Conservation (phyloP, 83 land plant genomes). For the Isoetes engelmannii region DNA sequence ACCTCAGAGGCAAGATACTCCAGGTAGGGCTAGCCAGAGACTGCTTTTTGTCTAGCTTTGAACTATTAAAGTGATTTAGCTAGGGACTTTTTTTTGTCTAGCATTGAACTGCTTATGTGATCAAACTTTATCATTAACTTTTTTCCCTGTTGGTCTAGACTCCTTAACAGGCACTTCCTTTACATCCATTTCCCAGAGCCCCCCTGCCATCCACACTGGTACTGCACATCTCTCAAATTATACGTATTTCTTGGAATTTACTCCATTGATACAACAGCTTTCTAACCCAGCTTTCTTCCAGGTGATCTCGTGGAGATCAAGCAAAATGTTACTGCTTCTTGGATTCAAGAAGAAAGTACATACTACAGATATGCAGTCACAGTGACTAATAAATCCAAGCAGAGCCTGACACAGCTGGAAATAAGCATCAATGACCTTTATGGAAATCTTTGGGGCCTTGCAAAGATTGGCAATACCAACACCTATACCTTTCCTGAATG, state of each 20-base stretch:
- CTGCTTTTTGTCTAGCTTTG: neutral
- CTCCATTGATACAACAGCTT: neutral
- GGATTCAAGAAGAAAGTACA: constrained; percentile 7
- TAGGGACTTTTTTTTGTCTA: neutral
- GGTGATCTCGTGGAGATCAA: constrained; percentile 3
- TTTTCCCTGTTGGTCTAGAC: neutral
- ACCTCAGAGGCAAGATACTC: neutral
- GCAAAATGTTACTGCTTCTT: constrained; percentile 19
- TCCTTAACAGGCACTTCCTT: too few species aligned
- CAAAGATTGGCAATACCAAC: constrained; percentile 4
- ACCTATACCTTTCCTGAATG: constrained; percentile 25
- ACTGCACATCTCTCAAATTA: neutral
- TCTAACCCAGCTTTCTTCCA: neutral
- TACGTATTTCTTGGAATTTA: neutral
- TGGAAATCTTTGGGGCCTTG: constrained; percentile 24
- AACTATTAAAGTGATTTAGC: too few species aligned
- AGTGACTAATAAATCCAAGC: constrained; percentile 16
- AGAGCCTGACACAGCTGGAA: constrained; percentile 2
- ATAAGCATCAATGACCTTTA: constrained; percentile 7
- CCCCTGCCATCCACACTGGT: neutral
- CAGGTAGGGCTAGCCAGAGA: neutral
- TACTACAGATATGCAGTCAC: constrained; percentile 18
- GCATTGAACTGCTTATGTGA: too few species aligned
- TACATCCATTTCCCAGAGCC: neutral
- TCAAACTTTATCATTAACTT: neutral